Base-by-base conservation (phyloP, 345 rosid species). In the Lepidium africanum region DNA sequence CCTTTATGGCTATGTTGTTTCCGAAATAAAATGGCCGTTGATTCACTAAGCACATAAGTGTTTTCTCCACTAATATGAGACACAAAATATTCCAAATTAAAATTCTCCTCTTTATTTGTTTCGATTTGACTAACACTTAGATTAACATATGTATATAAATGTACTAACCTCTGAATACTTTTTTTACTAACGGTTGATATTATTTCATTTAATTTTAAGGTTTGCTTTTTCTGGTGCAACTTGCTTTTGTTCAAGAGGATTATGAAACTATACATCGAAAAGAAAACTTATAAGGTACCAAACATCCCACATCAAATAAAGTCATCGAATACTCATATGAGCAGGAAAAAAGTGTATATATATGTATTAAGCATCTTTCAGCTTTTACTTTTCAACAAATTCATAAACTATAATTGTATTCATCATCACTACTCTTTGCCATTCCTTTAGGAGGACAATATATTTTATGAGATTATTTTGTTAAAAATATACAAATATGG, bases 321-420 rank as follows among this genome's bases (percentile, higher is more conserved):
- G n/a, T n/a, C 1, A 21, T 59, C 72, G 72, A 66, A 73, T 73
- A 66, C 72, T 59, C 47, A 42, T 30, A 30, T 73, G 46, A 50
- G 59, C 58, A 66, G 27, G 10, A 65, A 49, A 63, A 72, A 62
- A 66, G 23, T 59, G 32, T 73, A 62, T 67, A 27, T 58, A 25
- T 59, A 39, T 66, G 50, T 23, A 13, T 11, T 25, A 15, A 59
- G 72, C 77, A 73, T 73, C 77, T 73, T 66, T 58, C 77, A 33
- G 72, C 72, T 73, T 73, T 73, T 65, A 6, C 62, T 59, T 66
- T 59, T 50, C 11, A 41, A n/a, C 14, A 41, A 10, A 40, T 66
- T 42, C 49, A 33, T 50, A 23, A 40, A 17, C 15, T n/a, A 13
- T 30, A 58, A 58, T 7, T 73, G 77, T 66, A 59, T 66, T 36